Percentiles rank a stretch among this genome's conserved stretches.
These are phyloP conservation scores for Cyclocybe cylindracea DNA, from an alignment of 768 basidiomycete species.

Conservation along the genomic window DNA sequence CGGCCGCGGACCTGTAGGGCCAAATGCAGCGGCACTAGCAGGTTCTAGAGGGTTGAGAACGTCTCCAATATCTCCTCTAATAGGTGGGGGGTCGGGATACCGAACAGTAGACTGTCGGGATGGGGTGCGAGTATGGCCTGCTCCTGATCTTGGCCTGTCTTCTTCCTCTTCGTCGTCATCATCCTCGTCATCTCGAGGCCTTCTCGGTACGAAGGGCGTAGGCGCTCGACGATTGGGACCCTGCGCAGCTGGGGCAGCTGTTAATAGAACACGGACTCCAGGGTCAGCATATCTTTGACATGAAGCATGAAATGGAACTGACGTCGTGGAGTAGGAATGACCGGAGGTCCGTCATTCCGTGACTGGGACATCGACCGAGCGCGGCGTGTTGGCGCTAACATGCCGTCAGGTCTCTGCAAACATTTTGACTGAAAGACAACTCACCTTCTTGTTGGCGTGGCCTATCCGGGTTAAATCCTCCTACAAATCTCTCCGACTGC, in stretches of 20 bases:
- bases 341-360: too few species aligned
- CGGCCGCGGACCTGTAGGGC: constrained; percentile 26
- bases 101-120: constrained; percentile 14
- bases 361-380: too few species aligned
- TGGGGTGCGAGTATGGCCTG: constrained; percentile 5
- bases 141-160: constrained; percentile 13
- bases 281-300: too few species aligned
- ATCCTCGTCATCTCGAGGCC: constrained; percentile 8
- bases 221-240: constrained; percentile 17
- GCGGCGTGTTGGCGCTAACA: too few species aligned
- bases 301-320: too few species aligned
- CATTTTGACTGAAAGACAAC: neutral
- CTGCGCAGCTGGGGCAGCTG: neutral
- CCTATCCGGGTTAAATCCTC: constrained; percentile 21
- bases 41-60: constrained; percentile 34
- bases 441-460: constrained; percentile 15
- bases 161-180: constrained; percentile 22
- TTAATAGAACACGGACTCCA: neutral
- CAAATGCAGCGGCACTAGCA: constrained; percentile 26
- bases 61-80: constrained; percentile 23
- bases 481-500: constrained; percentile 25
- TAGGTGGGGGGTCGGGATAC: constrained; percentile 17
- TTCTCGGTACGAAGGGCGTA: constrained; percentile 28
- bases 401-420: too few species aligned
- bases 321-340: too few species aligned